Evolutionary conservation across 257 asterid species (phyloP).

Genomic region (Ajuga chamaepitys): DNA sequence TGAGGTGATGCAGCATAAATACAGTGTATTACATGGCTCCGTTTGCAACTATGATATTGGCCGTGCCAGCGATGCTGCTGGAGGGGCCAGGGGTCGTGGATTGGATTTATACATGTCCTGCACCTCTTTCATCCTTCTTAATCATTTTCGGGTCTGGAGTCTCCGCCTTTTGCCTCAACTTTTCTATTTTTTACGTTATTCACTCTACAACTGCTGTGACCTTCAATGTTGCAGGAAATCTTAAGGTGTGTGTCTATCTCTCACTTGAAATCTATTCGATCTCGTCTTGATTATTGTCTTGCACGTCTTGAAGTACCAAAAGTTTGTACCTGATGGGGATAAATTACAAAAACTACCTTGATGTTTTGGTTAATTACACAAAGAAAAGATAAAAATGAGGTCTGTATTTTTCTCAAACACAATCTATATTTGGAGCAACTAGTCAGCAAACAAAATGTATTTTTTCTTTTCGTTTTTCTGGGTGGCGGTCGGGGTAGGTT

Average conservation of each 20-base stretch:
- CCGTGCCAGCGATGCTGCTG: conserved; percentile 69
- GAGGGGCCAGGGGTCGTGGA: conserved; percentile 73
- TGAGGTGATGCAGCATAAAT: conserved; percentile 55
- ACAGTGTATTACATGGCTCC: conserved; percentile 99
- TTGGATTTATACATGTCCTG: conserved; percentile 61
- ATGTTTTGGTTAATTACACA: no score
- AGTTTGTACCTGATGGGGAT: neutral
- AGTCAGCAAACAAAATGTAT: no score
- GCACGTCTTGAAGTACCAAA: neutral
- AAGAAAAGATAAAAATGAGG: no score
- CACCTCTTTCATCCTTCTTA: conserved; percentile 46
- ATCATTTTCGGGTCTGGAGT: conserved; percentile 90
- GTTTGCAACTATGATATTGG: conserved; percentile 88
- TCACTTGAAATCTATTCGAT: neutral
- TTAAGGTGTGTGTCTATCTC: conserved; percentile 51
- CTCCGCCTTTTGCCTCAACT: conserved; percentile 87
- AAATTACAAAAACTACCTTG: no score
- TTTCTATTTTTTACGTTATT: conserved; percentile 90
- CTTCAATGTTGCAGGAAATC: conserved; percentile 97
- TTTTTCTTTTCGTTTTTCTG: no score
- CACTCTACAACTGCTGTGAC: conserved; percentile 98
- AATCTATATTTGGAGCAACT: no score
- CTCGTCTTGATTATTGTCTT: neutral
- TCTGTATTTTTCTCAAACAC: no score
- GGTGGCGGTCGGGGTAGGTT: no score